Conservation (phyloP, 129 eudicot genomes). For the Lonicera japonica region DNA sequence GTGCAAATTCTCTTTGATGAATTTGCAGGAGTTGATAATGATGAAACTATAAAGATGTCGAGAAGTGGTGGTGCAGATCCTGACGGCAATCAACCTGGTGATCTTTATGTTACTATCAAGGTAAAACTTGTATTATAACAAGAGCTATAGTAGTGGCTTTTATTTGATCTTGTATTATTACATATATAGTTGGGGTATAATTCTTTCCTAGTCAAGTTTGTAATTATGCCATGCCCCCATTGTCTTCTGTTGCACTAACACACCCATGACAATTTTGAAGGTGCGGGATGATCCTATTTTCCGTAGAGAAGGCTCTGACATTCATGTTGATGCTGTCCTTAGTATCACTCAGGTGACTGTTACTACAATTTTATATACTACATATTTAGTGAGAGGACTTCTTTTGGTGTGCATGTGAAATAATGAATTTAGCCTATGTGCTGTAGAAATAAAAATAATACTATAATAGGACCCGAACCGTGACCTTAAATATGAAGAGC, state of each 20-base stretch:
- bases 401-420: too few relatives aligned
- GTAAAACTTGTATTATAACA: slow-evolving; percentile 29
- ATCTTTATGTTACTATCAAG: slow-evolving; percentile 73
- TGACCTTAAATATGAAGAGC: too few relatives aligned
- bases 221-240: not conserved
- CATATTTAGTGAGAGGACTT: too few relatives aligned
- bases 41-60: slow-evolving; percentile 60
- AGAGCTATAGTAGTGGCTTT: not conserved
- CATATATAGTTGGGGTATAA: not conserved
- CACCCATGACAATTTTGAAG: slow-evolving; percentile 27
- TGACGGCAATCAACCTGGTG: slow-evolving; percentile 88
- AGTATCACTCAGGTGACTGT: slow-evolving; percentile 77
- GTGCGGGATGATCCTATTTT: slow-evolving; percentile 86
- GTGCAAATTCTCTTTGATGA: not conserved
- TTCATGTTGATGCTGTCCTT: slow-evolving; percentile 76
- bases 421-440: too few relatives aligned
- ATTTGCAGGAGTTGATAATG: slow-evolving; percentile 62
- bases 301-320: slow-evolving; percentile 76
- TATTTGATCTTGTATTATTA: not conserved
- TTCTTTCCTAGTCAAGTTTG: slow-evolving; percentile 1
- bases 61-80: slow-evolving; percentile 96
- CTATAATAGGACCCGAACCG: too few relatives aligned
- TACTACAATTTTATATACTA: not conserved
- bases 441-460: too few relatives aligned
- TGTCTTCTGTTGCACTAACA: too few relatives aligned